Evolutionary conservation across 192 early-diverging fungal species (phyloP), one percentile per base, ranked within the genome.

Genomic region (Diversispora epigaea): DNA sequence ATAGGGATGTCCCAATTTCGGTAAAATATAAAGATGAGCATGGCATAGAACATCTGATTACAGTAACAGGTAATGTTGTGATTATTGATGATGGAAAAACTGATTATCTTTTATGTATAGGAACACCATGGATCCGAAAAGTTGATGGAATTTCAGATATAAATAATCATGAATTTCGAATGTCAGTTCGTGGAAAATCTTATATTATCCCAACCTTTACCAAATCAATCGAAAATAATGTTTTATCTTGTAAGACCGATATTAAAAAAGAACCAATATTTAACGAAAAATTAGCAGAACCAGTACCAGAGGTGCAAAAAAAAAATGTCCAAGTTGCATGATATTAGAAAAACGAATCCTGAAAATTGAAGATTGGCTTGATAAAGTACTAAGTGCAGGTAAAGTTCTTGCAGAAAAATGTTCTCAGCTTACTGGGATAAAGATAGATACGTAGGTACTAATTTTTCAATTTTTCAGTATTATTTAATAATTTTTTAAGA

Each of bases 141-240:
- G 44, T 67, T 47, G 17, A 67, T 47, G 65, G 22, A 11, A 49
- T 46, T 21, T 7, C 10, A 6, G 19, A 67, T 8, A 41, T 0
- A 6, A 67, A 47, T 67, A 67, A 67, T 47, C 45, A 67, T 19
- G 44, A 67, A 7, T 67, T 67, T 12, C 21, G 21, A 0, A 67
- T 67, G 7, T 21, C 45, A 6, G 15, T 61, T 21, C 3, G 22
- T 61, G 19, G 4, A 6, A 61, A 61, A 21, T 19, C 58, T n/a
- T 61, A 61, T 61, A n/a, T 22, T 61, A 61, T 61, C 22, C 58
- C 19, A 61, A 61, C 19, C 9, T 61, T n/a, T 67, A 67, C 44
- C 65, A 67, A 67, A n/a, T 6, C 46, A 19, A 7, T 7, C 45
- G 45, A 12, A 25, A 22, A 10, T 3, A 49, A 49, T 2, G 45